These are phyloP conservation scores for Penicillium expansum DNA, from an alignment of 2,329 filamentous ascomycete genomes.

Conservation along the genomic window DNA sequence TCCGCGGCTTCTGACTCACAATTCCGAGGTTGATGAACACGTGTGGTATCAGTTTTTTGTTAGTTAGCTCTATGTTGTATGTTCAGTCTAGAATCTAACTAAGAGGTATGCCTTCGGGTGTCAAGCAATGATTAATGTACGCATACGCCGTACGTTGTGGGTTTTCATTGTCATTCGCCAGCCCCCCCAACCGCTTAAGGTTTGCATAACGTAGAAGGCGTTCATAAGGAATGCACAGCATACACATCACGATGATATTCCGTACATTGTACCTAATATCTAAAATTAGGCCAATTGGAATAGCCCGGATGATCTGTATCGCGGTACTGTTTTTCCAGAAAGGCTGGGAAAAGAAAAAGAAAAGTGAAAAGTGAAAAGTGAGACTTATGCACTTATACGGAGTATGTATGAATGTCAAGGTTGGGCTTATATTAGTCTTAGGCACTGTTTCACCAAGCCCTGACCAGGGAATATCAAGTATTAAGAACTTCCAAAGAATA, in stretches of 20 bases:
- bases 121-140: too few relatives aligned
- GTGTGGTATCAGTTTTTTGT: neutral
- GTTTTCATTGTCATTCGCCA: neutral
- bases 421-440: neutral
- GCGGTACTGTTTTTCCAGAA: neutral
- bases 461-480: too few relatives aligned
- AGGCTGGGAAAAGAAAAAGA: neutral
- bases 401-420: neutral
- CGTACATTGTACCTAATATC: too few relatives aligned
- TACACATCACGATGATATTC: too few relatives aligned
- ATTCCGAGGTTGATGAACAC: neutral
- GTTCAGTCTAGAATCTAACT: neutral
- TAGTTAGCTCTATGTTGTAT: neutral
- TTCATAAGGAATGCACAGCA: neutral
- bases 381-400: neutral
- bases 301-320: neutral
- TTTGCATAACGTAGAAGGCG: neutral
- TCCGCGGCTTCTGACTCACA: neutral
- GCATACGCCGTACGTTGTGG: too few relatives aligned
- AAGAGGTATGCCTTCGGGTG: too few relatives aligned
- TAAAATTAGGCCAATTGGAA: neutral
- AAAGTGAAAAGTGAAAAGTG: neutral
- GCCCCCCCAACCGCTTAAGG: neutral
- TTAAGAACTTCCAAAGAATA: too few relatives aligned
- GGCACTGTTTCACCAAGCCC: neutral